phyloP scores from a whole-genome alignment of 1,284 basidiomycete species.

The Stereum hirsutum region DNA sequence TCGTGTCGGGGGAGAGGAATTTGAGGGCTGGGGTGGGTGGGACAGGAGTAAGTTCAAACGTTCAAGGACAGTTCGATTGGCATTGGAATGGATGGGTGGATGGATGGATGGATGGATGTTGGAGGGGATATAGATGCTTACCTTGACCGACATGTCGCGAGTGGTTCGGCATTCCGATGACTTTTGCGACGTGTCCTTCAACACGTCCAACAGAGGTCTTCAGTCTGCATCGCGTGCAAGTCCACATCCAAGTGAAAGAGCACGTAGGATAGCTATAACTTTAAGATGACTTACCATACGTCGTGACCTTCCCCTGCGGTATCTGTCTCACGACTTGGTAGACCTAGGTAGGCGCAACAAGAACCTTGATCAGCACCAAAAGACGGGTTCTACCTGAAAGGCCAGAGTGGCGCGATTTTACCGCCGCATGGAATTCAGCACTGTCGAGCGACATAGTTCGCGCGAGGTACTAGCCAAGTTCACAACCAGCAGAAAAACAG shows the following conservation, averaged over 20 bases:
- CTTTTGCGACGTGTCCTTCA: constrained; percentile 80
- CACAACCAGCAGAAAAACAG: too few species aligned
- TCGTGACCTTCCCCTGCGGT: constrained; percentile 54
- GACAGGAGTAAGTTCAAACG: background rate
- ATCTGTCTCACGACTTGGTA: constrained; percentile 61
- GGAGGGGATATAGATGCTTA: constrained; percentile 19
- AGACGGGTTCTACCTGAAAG: background rate
- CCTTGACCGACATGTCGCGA: constrained; percentile 84
- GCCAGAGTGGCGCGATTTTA: background rate
- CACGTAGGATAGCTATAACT: background rate
- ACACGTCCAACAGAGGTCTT: background rate
- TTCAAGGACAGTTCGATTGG: too few species aligned
- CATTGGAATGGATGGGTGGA: background rate
- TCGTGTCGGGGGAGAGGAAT: constrained; percentile 45
- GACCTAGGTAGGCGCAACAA: constrained; percentile 31
- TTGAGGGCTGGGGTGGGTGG: constrained; percentile 45
- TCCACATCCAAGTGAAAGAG: background rate
- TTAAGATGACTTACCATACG: constrained; percentile 42
- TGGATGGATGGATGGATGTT: background rate
- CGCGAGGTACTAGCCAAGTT: too few species aligned
- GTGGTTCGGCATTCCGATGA: constrained; percentile 77
- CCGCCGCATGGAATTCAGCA: background rate
- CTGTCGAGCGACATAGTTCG: constrained; percentile 1
- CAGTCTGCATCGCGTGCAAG: background rate
- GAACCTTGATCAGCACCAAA: background rate